A percentile compares a stretch with the other conserved stretches of the same genome.
Evolutionary conservation across 2,329 filamentous ascomycete species (phyloP).

Genomic region (Paecilomyces formosus): DNA sequence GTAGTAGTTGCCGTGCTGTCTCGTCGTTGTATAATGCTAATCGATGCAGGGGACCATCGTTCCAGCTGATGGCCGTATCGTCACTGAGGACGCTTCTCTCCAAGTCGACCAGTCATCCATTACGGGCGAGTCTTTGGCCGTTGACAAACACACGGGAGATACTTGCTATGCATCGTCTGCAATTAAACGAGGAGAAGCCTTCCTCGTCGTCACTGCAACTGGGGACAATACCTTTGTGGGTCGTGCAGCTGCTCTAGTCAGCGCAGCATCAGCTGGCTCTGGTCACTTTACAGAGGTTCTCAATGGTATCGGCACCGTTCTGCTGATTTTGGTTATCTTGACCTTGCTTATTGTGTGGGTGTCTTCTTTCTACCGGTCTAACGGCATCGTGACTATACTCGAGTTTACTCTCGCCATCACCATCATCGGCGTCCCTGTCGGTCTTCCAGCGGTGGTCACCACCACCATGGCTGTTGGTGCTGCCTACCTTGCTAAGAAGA

Average conservation of each 20-base stretch:
- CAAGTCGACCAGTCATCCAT: slow-evolving; percentile 90
- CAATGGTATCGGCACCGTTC: slow-evolving; percentile 74
- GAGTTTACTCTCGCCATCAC: slow-evolving; percentile 82
- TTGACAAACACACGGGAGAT: slow-evolving; percentile 79
- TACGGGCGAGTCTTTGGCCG: slow-evolving; percentile 84
- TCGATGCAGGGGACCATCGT: slow-evolving; percentile 66
- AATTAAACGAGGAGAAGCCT: slow-evolving; percentile 84
- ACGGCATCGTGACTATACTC: slow-evolving; percentile 69
- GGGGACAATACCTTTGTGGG: slow-evolving; percentile 89
- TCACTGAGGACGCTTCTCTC: slow-evolving; percentile 75
- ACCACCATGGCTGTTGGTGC: slow-evolving; percentile 94
- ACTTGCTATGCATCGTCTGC: slow-evolving; percentile 77
- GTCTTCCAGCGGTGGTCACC: slow-evolving; percentile 86
- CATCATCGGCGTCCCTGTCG: slow-evolving; percentile 86
- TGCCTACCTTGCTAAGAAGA: slow-evolving; percentile 83
- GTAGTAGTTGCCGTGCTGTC: slow-evolving; percentile 12
- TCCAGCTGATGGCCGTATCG: slow-evolving; percentile 77
- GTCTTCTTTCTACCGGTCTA: slow-evolving; percentile 80
- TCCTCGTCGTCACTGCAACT: slow-evolving; percentile 73
- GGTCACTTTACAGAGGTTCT: slow-evolving; percentile 90
- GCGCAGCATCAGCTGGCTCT: slow-evolving; percentile 62
- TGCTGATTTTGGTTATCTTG: slow-evolving; percentile 72
- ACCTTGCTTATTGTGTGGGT: slow-evolving; percentile 80
- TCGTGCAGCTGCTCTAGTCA: slow-evolving; percentile 78
- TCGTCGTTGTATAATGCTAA: background rate